phyloP scores from a whole-genome alignment of 2,329 filamentous ascomycete genomes.

The Alternaria arborescens region DNA sequence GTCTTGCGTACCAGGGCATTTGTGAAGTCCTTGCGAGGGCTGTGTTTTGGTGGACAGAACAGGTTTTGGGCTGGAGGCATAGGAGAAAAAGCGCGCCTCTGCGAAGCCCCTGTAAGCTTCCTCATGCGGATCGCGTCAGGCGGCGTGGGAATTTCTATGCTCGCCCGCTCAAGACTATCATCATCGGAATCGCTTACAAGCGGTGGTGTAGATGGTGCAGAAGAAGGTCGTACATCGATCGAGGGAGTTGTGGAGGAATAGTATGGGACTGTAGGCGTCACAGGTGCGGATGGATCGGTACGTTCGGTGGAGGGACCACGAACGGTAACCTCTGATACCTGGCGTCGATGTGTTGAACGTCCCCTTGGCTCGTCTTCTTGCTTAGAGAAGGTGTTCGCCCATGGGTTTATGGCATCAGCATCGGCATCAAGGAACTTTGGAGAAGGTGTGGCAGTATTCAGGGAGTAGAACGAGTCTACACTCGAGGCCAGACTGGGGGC shows the following conservation, averaged over 20 bases:
- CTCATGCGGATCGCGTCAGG: conserved; percentile 49
- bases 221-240: conserved; percentile 35
- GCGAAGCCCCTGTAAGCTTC: conserved; percentile 62
- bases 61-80: conserved; percentile 74
- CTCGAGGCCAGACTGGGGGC: conserved; percentile 46
- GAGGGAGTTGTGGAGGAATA: conserved; percentile 28
- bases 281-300: conserved; percentile 22
- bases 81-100: conserved; percentile 69
- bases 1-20: conserved; percentile 78
- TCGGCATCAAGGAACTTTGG: conserved; percentile 45
- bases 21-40: conserved; percentile 47
- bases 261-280: conserved; percentile 35
- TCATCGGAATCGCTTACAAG: conserved; percentile 56
- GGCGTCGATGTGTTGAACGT: conserved; percentile 45
- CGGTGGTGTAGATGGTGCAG: conserved; percentile 56
- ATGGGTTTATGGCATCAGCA: conserved; percentile 39
- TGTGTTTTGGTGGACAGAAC: conserved; percentile 61
- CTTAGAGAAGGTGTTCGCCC: conserved; percentile 25
- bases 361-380: conserved; percentile 33
- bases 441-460: conserved; percentile 37
- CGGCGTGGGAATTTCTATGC: conserved; percentile 52
- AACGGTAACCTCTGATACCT: conserved; percentile 49
- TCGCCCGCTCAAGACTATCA: conserved; percentile 52
- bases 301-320: conserved; percentile 31
- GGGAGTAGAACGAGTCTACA: conserved; percentile 50